phyloP scores from a whole-genome alignment of 2,329 filamentous ascomycete species.

The Fusarium sp. region DNA sequence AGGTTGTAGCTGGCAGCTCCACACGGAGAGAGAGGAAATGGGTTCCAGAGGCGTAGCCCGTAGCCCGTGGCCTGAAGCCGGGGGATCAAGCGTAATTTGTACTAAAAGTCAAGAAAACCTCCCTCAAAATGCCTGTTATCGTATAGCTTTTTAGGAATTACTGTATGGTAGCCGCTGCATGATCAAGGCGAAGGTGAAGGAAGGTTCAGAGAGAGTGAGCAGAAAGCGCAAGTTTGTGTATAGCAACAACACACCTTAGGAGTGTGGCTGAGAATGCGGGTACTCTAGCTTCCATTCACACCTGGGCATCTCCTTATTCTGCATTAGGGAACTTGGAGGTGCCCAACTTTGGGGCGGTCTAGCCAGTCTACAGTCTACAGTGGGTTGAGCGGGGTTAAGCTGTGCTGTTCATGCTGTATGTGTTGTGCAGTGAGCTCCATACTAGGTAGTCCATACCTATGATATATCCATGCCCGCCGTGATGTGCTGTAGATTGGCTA shows the following conservation, averaged over 20 bases:
- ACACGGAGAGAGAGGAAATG: conserved; percentile 35
- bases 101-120: not conserved
- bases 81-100: conserved; percentile 8
- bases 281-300: conserved; percentile 32
- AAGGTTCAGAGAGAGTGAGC: conserved; percentile 26
- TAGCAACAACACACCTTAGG: conserved; percentile 16
- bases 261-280: conserved; percentile 50
- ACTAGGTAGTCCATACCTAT: too few relatives aligned
- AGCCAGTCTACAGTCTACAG: conserved; percentile 8
- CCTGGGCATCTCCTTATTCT: conserved; percentile 11
- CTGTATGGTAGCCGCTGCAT: conserved; percentile 15
- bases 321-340: conserved; percentile 28
- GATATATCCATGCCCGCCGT: too few relatives aligned
- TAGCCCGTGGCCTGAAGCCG: conserved; percentile 19
- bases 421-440: conserved; percentile 8
- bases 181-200: conserved; percentile 26
- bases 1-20: conserved; percentile 44
- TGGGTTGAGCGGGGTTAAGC: conserved; percentile 33
- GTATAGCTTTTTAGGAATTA: conserved; percentile 25
- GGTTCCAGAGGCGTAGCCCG: conserved; percentile 37
- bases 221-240: conserved; percentile 25
- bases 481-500: conserved; percentile 26
- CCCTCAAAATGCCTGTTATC: conserved; percentile 22
- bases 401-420: conserved; percentile 35
- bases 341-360: conserved; percentile 41